Percentiles rank a stretch among this genome's conserved stretches.
Conservation (phyloP, 805 yeast species). For the Spathaspora passalidarum region DNA sequence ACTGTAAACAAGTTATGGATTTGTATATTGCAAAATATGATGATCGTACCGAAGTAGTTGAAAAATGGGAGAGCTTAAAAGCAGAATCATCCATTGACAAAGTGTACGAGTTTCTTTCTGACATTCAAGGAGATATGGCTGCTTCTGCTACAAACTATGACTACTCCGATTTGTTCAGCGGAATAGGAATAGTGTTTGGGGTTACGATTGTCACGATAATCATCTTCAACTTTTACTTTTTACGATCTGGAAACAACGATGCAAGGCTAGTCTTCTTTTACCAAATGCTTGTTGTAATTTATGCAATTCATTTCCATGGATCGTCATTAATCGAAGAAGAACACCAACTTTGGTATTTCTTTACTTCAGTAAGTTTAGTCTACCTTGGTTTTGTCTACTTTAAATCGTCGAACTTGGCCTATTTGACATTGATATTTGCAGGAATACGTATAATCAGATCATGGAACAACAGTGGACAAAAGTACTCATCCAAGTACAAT, state of each 20-base stretch:
- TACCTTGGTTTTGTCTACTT: slow-evolving; percentile 9
- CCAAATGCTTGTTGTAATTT: slow-evolving; percentile 39
- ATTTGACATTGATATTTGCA: slow-evolving; percentile 16
- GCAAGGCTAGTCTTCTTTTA: slow-evolving; percentile 18
- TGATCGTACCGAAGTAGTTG: slow-evolving; percentile 14
- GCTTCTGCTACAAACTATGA: slow-evolving; percentile 73
- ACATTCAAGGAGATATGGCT: slow-evolving; percentile 50
- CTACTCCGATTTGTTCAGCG: slow-evolving; percentile 41
- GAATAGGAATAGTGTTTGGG: slow-evolving; percentile 26
- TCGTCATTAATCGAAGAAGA: slow-evolving; percentile 84
- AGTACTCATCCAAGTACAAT: slow-evolving; percentile 44
- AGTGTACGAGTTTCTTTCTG: slow-evolving; percentile 32
- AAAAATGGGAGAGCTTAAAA: neutral
- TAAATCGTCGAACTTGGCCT: slow-evolving; percentile 1
- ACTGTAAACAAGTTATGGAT: slow-evolving; percentile 53
- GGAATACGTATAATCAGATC: slow-evolving; percentile 63
- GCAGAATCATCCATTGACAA: slow-evolving; percentile 9
- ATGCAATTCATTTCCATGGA: slow-evolving; percentile 79
- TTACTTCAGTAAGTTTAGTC: slow-evolving; percentile 16
- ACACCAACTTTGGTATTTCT: slow-evolving; percentile 91
- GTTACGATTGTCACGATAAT: slow-evolving; percentile 27
- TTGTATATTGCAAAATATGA: slow-evolving; percentile 40
- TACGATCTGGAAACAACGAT: slow-evolving; percentile 9
- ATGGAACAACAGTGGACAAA: slow-evolving; percentile 92
- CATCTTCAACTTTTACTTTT: slow-evolving; percentile 16